Base-by-base conservation (phyloP, 768 basidiomycete species). In the Tulasnella sp. region DNA sequence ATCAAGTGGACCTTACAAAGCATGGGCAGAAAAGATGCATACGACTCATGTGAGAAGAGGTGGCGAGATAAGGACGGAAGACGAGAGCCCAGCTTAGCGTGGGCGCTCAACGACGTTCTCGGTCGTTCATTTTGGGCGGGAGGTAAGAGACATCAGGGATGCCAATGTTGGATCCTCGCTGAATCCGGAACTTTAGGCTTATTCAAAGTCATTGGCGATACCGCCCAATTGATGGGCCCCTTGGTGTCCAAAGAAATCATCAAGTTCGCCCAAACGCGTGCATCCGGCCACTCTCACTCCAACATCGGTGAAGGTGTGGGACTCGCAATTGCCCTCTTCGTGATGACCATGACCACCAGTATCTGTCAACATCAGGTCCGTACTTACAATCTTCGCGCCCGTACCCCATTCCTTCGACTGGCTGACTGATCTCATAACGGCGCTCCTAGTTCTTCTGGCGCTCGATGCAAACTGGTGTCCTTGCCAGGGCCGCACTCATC, bases 401-500 rank as follows among this genome's bases (percentile, higher is more conserved):
- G 9, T 68, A 66, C 57, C 63, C 65, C 30, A 51, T 66, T 53
- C 63, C 62, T 59, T 60, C 62, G 60, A 24, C 45, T 56, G n/a
- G 34, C 58, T 48, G 10, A 45, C 17, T 0, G 12, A 19, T 49
- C 21, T 60, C 44, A 56, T 53, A 12, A 48, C 27, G n/a, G n/a
- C 27, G 7, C n/a, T 48, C 11, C 5, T 7, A 82, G 76, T 87
- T 83, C 71, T 86, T 87, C 73, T 82, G 81, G 76, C 74, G 80
- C 44, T 80, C 81, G 3, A 84, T 84, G 79, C 70, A 74, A 24
- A 78, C 80, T 0, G 86, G 87, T 24, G 77, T 84, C 2, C 71
- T 86, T 24, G 76, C 78, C 0, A 76, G 86, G 59, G 78, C 79
- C 0, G 80, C 84, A 10, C 73, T 90, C 25, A 86, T 85, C 51